phyloP scores from a whole-genome alignment of 768 basidiomycete genomes.

The Pluteus cervinus region DNA sequence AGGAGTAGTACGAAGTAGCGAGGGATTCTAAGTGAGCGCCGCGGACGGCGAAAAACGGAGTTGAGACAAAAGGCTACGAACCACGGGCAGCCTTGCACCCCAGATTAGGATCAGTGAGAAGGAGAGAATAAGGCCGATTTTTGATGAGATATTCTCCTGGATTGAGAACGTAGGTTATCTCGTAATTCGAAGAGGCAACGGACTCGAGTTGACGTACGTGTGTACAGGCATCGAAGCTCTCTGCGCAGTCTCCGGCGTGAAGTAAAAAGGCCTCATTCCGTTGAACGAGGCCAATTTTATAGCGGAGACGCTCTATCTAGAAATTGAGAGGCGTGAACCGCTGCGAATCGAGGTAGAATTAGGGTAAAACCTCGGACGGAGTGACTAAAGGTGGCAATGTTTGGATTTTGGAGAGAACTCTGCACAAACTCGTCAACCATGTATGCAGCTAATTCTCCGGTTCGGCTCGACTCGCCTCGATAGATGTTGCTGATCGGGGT shows the following conservation, averaged over 20 bases:
- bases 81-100: conserved; percentile 91
- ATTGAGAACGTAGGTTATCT: background rate
- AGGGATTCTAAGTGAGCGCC: conserved; percentile 1
- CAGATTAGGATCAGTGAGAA: conserved; percentile 94
- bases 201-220: conserved; percentile 49
- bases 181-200: conserved; percentile 2
- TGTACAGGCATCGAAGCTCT: conserved; percentile 88
- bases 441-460: no score
- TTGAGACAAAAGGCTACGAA: conserved; percentile 28
- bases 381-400: conserved; percentile 88
- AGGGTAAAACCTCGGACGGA: conserved; percentile 68
- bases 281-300: conserved; percentile 77
- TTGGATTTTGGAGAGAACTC: conserved; percentile 73
- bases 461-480: conserved; percentile 50
- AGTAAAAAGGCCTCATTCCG: conserved; percentile 87
- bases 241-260: conserved; percentile 98
- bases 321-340: conserved; percentile 4
- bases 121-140: conserved; percentile 87
- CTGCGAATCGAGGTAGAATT: background rate
- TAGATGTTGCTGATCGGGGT: conserved; percentile 59
- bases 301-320: conserved; percentile 78
- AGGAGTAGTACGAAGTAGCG: background rate
- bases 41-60: no score
- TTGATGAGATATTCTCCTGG: conserved; percentile 81
- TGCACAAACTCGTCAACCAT: conserved; percentile 18